Percentiles rank a stretch among this genome's conserved stretches.
phyloP scores from a whole-genome alignment of 2,329 filamentous ascomycete genomes.

The Aspergillus nomiae region DNA sequence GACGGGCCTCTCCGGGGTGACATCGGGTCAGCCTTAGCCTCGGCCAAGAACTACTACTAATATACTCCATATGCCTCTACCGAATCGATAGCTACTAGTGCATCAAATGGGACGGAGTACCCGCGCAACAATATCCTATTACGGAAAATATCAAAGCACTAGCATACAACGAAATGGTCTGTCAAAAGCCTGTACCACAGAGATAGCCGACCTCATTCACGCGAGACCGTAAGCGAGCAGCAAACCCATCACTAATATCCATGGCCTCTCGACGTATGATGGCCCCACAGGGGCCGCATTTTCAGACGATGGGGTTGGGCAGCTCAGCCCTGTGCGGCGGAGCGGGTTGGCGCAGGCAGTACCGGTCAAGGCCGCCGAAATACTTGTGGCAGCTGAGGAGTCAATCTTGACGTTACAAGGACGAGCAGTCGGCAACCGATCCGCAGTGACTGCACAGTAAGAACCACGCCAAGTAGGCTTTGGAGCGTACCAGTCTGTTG shows the following conservation, averaged over 20 bases:
- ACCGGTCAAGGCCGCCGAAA: slow-evolving; percentile 7
- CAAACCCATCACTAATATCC: slow-evolving; percentile 1
- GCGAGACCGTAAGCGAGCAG: slow-evolving; percentile 7
- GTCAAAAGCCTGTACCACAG: not conserved
- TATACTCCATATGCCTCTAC: too few species aligned
- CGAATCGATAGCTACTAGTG: too few species aligned
- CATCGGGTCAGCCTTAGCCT: not conserved
- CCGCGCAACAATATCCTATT: not conserved
- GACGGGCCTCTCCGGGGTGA: not conserved
- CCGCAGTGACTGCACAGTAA: too few species aligned
- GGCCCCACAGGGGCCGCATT: not conserved
- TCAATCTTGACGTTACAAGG: slow-evolving; percentile 14
- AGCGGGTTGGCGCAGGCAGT: not conserved
- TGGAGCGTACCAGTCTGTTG: too few species aligned
- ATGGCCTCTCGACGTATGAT: not conserved
- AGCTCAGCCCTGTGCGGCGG: not conserved
- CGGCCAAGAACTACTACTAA: slow-evolving; percentile 1
- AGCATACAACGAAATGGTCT: not conserved
- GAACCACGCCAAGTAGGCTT: too few species aligned
- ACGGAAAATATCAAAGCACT: not conserved
- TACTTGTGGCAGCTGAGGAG: slow-evolving; percentile 11
- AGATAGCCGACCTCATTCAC: not conserved
- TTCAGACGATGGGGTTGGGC: slow-evolving; percentile 3
- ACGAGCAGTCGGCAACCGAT: slow-evolving; percentile 1
- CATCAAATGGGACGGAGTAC: too few species aligned